Evolutionary conservation across 164 flowering plant genomes (phyloP), one percentile per base, ranked within the genome.

Genomic region (Vitis cinerea): DNA sequence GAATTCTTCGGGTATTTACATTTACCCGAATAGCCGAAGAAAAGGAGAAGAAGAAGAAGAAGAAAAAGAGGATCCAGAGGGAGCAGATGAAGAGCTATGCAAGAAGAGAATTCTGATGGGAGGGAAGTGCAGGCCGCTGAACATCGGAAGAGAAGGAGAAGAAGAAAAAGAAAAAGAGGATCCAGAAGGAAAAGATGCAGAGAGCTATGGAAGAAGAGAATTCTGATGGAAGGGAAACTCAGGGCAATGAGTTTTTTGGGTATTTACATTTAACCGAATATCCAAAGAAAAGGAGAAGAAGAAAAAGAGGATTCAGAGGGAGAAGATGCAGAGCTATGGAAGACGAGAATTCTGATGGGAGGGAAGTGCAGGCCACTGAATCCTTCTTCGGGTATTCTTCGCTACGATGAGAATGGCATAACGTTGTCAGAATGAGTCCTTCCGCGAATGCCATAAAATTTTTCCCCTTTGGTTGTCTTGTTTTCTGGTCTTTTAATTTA

Each of bases 101-200:
- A 89, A 81, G 84, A 86, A 78, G 78, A 86, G 80, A 84, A 90
- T 90, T 65, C 73, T 90, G 47, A 78, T 87, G 87, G 94, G 92
- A 53, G 70, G 51, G 65, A 79, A 67, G 50, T 89, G 91, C 74
- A 79, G 67, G 71, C 85, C 90, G 5, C 47, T 87, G 75, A 23
- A 23, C 27, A 23, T 23, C 2, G 27, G 27, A 23, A 23, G 27
- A 23, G 27, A 23, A 23, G 27, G 27, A 23, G 27, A 23, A 23
- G 27, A 23, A 23, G 27, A 23, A 23, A 23, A 23, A 23, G 27
- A 23, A 23, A 23, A 23, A 23, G 27, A 23, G 27, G 27, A 23
- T 2, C 27, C 27, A 23, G 27, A 23, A 23, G 27, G 27, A 23
- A 0, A 23, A 23, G 27, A 23, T 23, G 27, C 27, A 23, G 27